Base-by-base conservation (phyloP, 2,329 filamentous ascomycete genomes). In the Blastomyces parvus region DNA sequence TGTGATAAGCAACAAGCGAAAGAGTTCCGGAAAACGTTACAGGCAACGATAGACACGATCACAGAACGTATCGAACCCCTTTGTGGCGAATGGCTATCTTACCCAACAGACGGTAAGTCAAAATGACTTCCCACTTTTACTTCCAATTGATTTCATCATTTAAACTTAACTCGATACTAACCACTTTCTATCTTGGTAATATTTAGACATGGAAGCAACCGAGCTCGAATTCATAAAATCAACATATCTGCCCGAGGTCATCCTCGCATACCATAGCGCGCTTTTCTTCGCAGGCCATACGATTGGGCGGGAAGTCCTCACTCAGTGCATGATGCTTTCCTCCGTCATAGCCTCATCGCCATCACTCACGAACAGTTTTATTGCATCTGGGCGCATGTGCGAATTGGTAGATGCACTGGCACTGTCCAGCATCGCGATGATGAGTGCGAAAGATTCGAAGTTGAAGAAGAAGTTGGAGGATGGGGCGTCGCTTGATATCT, bases 281-380 rank as follows among this genome's bases (percentile, higher is more conserved):
- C 79, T 97, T 59, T 89, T 95, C 73, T 89, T 88, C 71, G 88
- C 89, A 0, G 91, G 90, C 3, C 86, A 86, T 57, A 82, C 85
- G 59, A 79, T 95, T 53, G 88, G 86, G 56, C 86, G 91, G 53
- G 89, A 93, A 64, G 84, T 88, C 67, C 81, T 96, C 22, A 82
- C 94, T 33, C 87, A 93, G 71, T 89, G 88, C 70, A 93, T 99
- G 89, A 90, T 96, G 64, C 80, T 99, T 19, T 87, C 91, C 0
- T 86, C 86, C 1, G 83, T 96, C 60, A 90, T 93, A 1, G 86
- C 88, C 63, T 84, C 86, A 67, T 83, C 82, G 65, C 86, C 86
- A 30, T 86, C 88, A 67, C 76, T 93, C 50, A 84, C 87, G 1
- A 76, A 80, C 30, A 82, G 84, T 55, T 89, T 94, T 68, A 75